These are phyloP conservation scores for Dryadomyces quercivorus DNA, from an alignment of 2,329 filamentous ascomycete species.

Conservation along the genomic window DNA sequence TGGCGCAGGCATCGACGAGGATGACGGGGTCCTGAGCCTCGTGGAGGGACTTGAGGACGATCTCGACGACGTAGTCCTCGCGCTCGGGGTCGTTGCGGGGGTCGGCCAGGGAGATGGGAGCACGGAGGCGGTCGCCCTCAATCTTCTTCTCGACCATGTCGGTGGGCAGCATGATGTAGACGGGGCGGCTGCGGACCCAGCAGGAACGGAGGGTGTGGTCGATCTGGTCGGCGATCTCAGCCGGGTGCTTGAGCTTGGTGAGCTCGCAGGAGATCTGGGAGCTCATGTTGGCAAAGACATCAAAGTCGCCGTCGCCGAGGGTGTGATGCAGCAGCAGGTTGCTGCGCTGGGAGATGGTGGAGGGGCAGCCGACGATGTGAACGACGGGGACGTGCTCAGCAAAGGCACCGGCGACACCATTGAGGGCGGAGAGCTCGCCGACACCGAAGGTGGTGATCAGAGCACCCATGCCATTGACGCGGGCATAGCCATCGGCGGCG, in stretches of 20 bases:
- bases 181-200: slow-evolving; percentile 60
- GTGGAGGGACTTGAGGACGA: slow-evolving; percentile 57
- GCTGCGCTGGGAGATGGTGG: slow-evolving; percentile 13
- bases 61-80: slow-evolving; percentile 73
- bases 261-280: slow-evolving; percentile 57
- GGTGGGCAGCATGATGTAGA: slow-evolving; percentile 74
- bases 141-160: slow-evolving; percentile 70
- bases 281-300: slow-evolving; percentile 69
- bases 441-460: slow-evolving; percentile 49
- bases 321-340: slow-evolving; percentile 33
- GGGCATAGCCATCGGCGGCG: slow-evolving; percentile 48
- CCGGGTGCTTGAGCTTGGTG: slow-evolving; percentile 56
- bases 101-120: slow-evolving; percentile 53
- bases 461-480: slow-evolving; percentile 42
- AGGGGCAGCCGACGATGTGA: slow-evolving; percentile 31
- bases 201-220: slow-evolving; percentile 68
- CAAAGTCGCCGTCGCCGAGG: slow-evolving; percentile 41
- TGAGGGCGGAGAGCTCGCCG: slow-evolving; percentile 40
- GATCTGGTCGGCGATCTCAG: slow-evolving; percentile 61
- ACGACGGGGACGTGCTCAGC: slow-evolving; percentile 43
- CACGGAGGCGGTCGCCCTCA: slow-evolving; percentile 59
- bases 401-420: slow-evolving; percentile 43
- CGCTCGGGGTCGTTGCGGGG: slow-evolving; percentile 55
- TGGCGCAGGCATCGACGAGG: slow-evolving; percentile 71
- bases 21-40: slow-evolving; percentile 62